Percentiles rank a stretch among this genome's conserved stretches.
phyloP scores from a whole-genome alignment of 2,329 filamentous ascomycete species.

The Penicillium sp. region DNA sequence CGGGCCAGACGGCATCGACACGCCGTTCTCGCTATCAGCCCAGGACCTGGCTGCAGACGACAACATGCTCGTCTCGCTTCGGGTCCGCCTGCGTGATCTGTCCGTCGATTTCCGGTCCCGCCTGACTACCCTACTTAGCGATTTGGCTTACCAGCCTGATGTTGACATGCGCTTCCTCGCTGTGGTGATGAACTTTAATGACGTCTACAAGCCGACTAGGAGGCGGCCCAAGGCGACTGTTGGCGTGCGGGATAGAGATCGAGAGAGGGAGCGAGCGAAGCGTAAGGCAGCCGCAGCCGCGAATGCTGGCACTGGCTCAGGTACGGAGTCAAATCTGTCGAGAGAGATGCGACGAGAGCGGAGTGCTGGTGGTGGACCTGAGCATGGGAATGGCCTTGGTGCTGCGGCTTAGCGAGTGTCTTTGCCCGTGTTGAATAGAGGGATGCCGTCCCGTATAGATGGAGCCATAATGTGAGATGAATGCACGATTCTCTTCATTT shows the following conservation, averaged over 20 bases:
- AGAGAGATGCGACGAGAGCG: conserved; percentile 29
- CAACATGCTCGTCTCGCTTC: conserved; percentile 72
- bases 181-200: conserved; percentile 99
- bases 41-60: conserved; percentile 48
- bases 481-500: neutral
- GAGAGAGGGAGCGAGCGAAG: conserved; percentile 26
- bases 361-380: conserved; percentile 18
- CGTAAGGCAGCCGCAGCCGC: conserved; percentile 23
- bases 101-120: conserved; percentile 74
- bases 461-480: conserved; percentile 19
- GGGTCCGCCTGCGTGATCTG: conserved; percentile 70
- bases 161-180: conserved; percentile 94
- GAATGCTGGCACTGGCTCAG: conserved; percentile 16
- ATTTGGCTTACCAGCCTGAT: conserved; percentile 90
- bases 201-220: conserved; percentile 81
- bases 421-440: neutral
- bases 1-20: conserved; percentile 31
- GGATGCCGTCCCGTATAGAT: neutral
- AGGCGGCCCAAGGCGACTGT: conserved; percentile 49
- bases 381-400: conserved; percentile 2
- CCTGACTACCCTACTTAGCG: conserved; percentile 80
- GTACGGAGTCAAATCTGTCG: conserved; percentile 21
- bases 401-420: conserved; percentile 3
- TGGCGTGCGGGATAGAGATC: conserved; percentile 33
- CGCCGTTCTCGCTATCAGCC: conserved; percentile 43